Conservation (phyloP, 148 eudicot genomes). For the Mesembryanthemum crystallinum region DNA sequence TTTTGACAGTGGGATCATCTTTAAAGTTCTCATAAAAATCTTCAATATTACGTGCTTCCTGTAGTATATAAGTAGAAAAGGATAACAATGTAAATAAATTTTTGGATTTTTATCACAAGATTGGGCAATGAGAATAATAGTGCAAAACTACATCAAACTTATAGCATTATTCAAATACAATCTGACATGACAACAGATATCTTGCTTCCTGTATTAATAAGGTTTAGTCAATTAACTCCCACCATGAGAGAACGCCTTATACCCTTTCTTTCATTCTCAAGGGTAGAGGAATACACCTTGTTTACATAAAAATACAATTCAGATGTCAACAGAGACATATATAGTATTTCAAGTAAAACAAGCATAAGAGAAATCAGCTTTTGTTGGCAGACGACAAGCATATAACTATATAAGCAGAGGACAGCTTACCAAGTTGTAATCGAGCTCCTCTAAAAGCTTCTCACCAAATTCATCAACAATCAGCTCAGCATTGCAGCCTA, state of each 20-base stretch:
- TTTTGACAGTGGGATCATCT: constrained; percentile 94
- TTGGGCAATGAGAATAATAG: background rate
- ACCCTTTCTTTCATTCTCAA: background rate
- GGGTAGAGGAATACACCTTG: background rate
- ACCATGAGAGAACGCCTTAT: background rate
- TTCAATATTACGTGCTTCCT: constrained; percentile 99
- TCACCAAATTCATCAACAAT: constrained; percentile 99
- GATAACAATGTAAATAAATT: background rate
- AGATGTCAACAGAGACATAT: background rate
- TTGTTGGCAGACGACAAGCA: background rate
- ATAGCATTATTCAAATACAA: background rate
- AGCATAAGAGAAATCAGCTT: background rate
- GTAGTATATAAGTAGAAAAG: constrained; percentile 4
- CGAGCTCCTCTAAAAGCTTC: constrained; percentile 98
- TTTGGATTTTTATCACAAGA: background rate
- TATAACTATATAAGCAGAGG: background rate
- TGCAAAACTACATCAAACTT: background rate
- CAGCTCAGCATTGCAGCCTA: constrained; percentile 98
- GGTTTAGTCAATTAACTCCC: background rate
- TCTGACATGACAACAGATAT: background rate
- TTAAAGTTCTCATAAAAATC: constrained; percentile 93
- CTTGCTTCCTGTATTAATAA: background rate
- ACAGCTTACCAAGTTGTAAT: constrained; percentile 83
- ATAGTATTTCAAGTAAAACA: background rate
- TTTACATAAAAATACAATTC: background rate